Base-by-base conservation (phyloP, 1,284 basidiomycete species). In the Fomitopsis palustris region DNA sequence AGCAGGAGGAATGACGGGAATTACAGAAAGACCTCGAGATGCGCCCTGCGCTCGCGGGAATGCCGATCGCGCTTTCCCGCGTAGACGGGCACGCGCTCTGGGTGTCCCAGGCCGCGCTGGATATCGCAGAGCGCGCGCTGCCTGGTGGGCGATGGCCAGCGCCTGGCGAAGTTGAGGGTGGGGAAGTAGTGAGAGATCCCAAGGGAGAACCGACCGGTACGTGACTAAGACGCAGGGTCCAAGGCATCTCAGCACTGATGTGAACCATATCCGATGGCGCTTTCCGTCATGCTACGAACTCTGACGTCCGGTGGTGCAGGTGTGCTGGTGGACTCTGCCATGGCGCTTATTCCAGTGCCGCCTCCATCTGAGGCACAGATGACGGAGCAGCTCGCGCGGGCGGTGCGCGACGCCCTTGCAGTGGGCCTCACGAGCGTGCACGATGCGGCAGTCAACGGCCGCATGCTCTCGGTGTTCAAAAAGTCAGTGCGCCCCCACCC, bases 71-170 rank as follows among this genome's bases (percentile, higher is more conserved):
- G 3, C 79, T 96, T 6, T 75, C 75, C 29, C 83, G 93, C 23
- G 82, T 95, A 2, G 95, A 97, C 67, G 86, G 81, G 0, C 95
- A 97, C 69, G 93, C 93, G 0, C 75, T 83, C 17, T 97, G 95
- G 95, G 87, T 95, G 4, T 94, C 91, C 8, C 76, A 80, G 31
- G 76, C 81, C 1, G 84, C 92, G 0, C 74, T 96, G 3, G 80
- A 84, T 17, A 67, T 86, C 16, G 80, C 92, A 2, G 21, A 58
- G 2, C 49, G 58, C 2, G 57, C 62, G 12, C 62, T 69, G 5
- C 65, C 66, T 1, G 60, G 58, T 12, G 54, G 60, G 38, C 41
- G 54, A 68, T 81, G 79, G 1, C 68, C 78, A 1, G 75, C 87
- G 1, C 85, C 85, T 0, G 68, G 77, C 10, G 70, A 80, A 12